Conservation (phyloP, 2,329 filamentous ascomycete species). For the Neopestalotiopsis sp. region DNA sequence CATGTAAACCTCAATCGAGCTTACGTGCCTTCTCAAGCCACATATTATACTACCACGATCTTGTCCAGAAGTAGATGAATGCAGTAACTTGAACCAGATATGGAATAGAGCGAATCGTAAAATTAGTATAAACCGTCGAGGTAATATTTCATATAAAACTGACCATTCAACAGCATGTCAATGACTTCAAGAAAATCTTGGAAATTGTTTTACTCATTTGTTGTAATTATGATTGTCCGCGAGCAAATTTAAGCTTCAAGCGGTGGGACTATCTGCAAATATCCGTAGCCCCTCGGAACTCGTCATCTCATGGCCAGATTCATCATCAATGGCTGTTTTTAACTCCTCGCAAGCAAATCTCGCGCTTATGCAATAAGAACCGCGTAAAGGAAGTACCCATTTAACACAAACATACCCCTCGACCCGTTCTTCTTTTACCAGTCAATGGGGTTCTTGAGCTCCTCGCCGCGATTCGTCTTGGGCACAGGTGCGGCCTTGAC, state of each 20-base stretch:
- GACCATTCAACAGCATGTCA: not conserved
- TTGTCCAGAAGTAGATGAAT: no score
- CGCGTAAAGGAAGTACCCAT: not conserved
- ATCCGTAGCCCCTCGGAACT: not conserved
- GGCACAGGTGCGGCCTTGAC: constrained; percentile 74
- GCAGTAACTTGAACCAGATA: no score
- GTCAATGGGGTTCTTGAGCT: constrained; percentile 83
- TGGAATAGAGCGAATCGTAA: no score
- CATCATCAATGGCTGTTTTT: constrained; percentile 11
- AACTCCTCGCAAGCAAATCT: constrained; percentile 8
- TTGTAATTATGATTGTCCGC: constrained; percentile 6
- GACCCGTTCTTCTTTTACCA: constrained; percentile 62
- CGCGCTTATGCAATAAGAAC: constrained; percentile 1
- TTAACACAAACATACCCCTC: not conserved
- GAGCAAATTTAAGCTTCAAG: constrained; percentile 13
- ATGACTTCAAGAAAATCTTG: not conserved
- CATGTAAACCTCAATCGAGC: no score
- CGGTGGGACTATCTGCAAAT: constrained; percentile 6
- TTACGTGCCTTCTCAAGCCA: no score
- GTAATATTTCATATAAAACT: no score
- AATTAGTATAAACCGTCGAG: no score
- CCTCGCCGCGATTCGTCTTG: constrained; percentile 87
- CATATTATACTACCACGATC: no score
- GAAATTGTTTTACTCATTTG: not conserved
- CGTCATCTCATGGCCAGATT: constrained; percentile 9